These are phyloP conservation scores for Colletotrichum sp. DNA, from an alignment of 2,329 filamentous ascomycete species.

Conservation along the genomic window DNA sequence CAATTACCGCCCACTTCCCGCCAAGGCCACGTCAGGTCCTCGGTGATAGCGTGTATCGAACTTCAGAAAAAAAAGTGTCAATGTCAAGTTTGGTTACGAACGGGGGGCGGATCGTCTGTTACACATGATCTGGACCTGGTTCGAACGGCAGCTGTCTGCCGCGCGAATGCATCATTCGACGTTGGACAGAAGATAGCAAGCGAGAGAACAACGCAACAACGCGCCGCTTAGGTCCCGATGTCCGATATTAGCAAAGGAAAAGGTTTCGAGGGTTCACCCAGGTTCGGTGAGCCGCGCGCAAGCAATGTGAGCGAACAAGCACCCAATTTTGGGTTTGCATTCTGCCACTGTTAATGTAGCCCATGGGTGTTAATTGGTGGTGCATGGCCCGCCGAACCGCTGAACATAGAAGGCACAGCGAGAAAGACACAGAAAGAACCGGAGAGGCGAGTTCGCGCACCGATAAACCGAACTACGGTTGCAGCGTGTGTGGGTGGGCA, in stretches of 20 bases:
- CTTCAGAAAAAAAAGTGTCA: neutral
- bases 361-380: neutral
- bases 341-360: neutral
- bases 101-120: neutral
- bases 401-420: slow-evolving; percentile 1
- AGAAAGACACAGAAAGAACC: neutral
- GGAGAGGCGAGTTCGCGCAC: neutral
- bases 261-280: neutral
- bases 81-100: neutral
- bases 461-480: neutral
- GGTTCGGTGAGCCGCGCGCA: neutral
- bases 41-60: neutral
- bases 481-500: neutral
- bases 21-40: neutral
- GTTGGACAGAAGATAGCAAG: neutral
- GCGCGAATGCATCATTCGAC: neutral
- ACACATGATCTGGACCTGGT: neutral
- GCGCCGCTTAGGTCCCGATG: neutral
- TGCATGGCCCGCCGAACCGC: neutral
- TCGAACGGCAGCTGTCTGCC: neutral
- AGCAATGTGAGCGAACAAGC: neutral
- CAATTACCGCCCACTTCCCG: slow-evolving; percentile 11
- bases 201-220: neutral
- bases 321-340: neutral
- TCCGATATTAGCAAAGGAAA: neutral